phyloP scores from a whole-genome alignment of 1,284 basidiomycete genomes.

The Omphalotus olearius region DNA sequence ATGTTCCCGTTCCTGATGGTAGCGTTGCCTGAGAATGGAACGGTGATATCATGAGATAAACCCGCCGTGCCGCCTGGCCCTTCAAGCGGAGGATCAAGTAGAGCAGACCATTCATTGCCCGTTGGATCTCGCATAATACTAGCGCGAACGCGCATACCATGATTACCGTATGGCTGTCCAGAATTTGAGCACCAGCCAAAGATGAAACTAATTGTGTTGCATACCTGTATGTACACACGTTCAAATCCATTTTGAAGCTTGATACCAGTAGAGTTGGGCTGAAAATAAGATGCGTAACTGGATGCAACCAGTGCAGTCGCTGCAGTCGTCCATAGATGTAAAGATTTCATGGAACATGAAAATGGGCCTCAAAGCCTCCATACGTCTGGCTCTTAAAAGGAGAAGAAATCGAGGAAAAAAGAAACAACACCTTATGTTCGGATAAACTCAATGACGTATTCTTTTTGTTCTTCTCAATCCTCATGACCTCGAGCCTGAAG shows the following conservation, averaged over 20 bases:
- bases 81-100: slow-evolving; percentile 36
- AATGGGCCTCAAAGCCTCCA: too few species aligned
- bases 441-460: too few species aligned
- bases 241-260: slow-evolving; percentile 34
- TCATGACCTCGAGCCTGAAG: too few species aligned
- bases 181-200: neutral
- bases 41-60: slow-evolving; percentile 27
- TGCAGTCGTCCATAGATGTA: neutral
- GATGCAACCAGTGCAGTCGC: slow-evolving; percentile 6
- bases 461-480: too few species aligned
- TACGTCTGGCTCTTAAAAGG: too few species aligned
- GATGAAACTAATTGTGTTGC: neutral
- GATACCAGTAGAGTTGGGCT: slow-evolving; percentile 31
- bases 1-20: slow-evolving; percentile 33
- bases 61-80: slow-evolving; percentile 31
- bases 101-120: slow-evolving; percentile 30
- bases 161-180: slow-evolving; percentile 33
- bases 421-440: too few species aligned
- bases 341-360: too few species aligned
- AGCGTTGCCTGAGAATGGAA: slow-evolving; percentile 30
- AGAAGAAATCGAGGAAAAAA: too few species aligned
- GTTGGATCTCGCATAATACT: slow-evolving; percentile 35
- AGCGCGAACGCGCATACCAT: slow-evolving; percentile 35
- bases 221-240: slow-evolving; percentile 34
- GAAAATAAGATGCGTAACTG: slow-evolving; percentile 11